phyloP scores from a whole-genome alignment of 257 asterid species.

The Rauvolfia tetraphylla region DNA sequence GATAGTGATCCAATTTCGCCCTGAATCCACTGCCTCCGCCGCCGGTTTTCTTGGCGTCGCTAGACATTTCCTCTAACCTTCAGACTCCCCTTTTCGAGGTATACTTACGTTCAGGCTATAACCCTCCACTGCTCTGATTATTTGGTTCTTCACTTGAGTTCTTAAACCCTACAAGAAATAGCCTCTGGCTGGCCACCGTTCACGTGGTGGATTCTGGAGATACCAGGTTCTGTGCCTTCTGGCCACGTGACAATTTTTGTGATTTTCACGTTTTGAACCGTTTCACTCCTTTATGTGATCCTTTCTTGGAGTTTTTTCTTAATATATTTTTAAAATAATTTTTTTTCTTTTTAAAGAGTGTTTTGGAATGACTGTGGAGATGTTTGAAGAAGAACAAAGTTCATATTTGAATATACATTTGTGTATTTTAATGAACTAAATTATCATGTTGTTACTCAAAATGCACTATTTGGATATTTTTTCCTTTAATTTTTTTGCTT shows the following conservation, averaged over 20 bases:
- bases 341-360: too few species aligned
- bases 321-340: too few species aligned
- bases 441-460: too few species aligned
- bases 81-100: not conserved
- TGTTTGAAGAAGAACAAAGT: too few species aligned
- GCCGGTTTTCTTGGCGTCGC: constrained; percentile 43
- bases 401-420: too few species aligned
- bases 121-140: not conserved
- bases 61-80: constrained; percentile 32
- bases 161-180: constrained; percentile 15
- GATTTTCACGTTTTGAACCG: not conserved
- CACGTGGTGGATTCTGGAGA: constrained; percentile 5
- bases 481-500: too few species aligned
- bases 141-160: constrained; percentile 8
- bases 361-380: too few species aligned
- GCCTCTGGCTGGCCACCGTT: not conserved
- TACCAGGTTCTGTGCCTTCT: not conserved
- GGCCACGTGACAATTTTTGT: constrained; percentile 3
- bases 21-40: constrained; percentile 54
- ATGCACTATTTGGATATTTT: too few species aligned
- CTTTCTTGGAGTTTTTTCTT: too few species aligned
- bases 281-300: too few species aligned
- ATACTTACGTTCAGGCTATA: not conserved
- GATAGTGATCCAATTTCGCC: constrained; percentile 51
- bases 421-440: too few species aligned